These are phyloP conservation scores for Eucalyptus marginata DNA, from an alignment of 345 rosid genomes.

Conservation along the genomic window DNA sequence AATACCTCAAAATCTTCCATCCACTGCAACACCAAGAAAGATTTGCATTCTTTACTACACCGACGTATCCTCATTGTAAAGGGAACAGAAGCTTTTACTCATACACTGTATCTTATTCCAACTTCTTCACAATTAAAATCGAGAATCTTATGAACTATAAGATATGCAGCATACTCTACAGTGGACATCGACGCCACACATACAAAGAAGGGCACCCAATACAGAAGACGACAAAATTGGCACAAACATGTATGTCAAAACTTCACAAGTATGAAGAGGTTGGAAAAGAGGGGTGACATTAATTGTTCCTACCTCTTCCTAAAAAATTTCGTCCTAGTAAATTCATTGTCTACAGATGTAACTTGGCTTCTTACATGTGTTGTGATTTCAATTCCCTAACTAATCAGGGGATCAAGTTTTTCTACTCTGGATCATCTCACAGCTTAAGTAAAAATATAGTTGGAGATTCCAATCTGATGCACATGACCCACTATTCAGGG, in stretches of 20 bases:
- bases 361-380: not conserved
- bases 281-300: not conserved
- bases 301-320: not conserved
- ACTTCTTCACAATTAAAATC: not conserved
- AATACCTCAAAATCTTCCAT: slow-evolving; percentile 7
- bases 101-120: not conserved
- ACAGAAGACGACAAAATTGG: not conserved
- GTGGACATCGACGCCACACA: not conserved
- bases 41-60: not conserved
- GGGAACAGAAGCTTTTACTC: not conserved
- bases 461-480: not conserved
- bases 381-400: not conserved
- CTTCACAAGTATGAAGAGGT: not conserved
- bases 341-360: not conserved
- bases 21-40: slow-evolving; percentile 2
- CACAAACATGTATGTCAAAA: not conserved
- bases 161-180: not conserved
- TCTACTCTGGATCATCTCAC: not conserved
- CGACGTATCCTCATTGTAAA: not conserved
- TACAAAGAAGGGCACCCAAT: not conserved
- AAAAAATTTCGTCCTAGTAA: not conserved
- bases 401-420: not conserved
- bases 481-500: not conserved
- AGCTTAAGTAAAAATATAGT: not conserved
- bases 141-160: not conserved